Base-by-base conservation (phyloP, 306 rosid genomes). In the Cicer yamashitae region DNA sequence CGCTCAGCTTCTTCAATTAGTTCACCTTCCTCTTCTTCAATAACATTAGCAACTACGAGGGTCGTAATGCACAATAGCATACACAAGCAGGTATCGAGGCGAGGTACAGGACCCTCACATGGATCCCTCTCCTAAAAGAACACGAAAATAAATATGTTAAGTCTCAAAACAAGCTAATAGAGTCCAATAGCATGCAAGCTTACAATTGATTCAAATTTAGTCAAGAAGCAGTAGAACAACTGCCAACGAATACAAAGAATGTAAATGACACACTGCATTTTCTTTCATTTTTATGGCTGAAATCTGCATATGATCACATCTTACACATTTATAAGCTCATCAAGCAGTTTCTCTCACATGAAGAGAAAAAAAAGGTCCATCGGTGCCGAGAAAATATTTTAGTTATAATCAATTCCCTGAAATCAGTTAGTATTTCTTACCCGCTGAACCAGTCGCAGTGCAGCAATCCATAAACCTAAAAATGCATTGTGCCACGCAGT, bases 11-110 rank as follows among this genome's bases (percentile, higher is more conserved):
- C 96, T 84, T 85, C 93, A 72, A 89, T 80, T 70, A 87, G 75
- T 79, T 89, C 88, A 74, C 90, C 88, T 86, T 94, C 99, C 87
- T 94, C 97, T 89, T 94, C 99, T 85, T 94, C 99, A 67, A 92
- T 79, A 73, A 94, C 83, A 75, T 84, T 84, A 57, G 97, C 85
- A 20, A 94, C 90, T 0, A 89, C 91, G 66, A 92, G 97, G 54
- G 92, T 89, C 11, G 97, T 82, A 67, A 90, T 84, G 81, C 96
- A 88, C 86, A 94, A 83, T 51, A 94, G 74, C 97, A 92, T 84
- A 89, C 92, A 90, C 82, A 94, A 78, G 86, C 99, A 85, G 73
- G 97, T 92, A 82, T 94, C 99, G 44, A 94, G 88, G 73, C 97
- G 96, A 84, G 99, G 97, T 67, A 89, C 96, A 80, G 99, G 99